phyloP scores from a whole-genome alignment of 73 alveolate genomes.

The Paramecium sonneborni region DNA sequence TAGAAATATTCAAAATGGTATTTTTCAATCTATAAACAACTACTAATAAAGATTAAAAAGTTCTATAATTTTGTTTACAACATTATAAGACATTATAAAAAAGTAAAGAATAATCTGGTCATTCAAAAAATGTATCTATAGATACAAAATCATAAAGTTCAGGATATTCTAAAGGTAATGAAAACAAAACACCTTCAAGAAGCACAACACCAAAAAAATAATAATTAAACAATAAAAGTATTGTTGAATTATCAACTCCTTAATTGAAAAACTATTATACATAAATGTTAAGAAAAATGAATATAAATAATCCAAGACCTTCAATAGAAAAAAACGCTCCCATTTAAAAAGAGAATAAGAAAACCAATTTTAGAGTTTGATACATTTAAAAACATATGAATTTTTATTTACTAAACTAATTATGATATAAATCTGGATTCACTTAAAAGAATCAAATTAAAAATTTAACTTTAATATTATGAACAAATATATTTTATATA shows the following conservation, averaged over 20 bases:
- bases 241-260: background rate
- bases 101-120: background rate
- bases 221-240: background rate
- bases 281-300: background rate
- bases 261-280: background rate
- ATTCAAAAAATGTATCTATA: background rate
- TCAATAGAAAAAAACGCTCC: background rate
- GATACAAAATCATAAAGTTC: background rate
- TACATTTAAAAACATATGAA: background rate
- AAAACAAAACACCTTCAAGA: background rate
- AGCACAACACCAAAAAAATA: background rate
- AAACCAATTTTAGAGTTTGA: background rate
- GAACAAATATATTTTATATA: too few relatives aligned
- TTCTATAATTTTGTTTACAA: background rate
- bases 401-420: background rate
- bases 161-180: background rate
- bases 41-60: background rate
- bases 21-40: background rate
- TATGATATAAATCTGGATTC: too few relatives aligned
- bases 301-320: background rate
- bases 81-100: background rate
- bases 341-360: background rate
- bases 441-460: too few relatives aligned
- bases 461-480: too few relatives aligned
- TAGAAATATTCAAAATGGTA: slow-evolving; percentile 6